These are phyloP conservation scores for Austroboletus eburneus DNA, from an alignment of 768 basidiomycete genomes.

Conservation along the genomic window DNA sequence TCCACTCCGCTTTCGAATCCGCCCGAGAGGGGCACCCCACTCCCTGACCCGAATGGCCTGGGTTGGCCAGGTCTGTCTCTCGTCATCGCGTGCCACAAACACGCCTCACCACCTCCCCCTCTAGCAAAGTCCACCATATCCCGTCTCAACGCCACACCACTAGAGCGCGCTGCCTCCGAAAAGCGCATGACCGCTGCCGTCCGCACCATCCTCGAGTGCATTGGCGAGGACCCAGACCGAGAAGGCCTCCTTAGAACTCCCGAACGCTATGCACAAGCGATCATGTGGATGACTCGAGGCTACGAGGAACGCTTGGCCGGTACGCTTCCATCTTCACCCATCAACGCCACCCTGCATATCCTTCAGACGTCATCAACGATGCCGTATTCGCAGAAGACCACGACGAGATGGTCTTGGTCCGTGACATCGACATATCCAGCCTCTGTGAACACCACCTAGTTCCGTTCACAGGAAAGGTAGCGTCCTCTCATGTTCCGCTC, in stretches of 20 bases:
- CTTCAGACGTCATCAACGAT: conserved; percentile 93
- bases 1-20: conserved; percentile 51
- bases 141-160: conserved; percentile 75
- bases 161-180: conserved; percentile 68
- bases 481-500: conserved; percentile 14
- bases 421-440: conserved; percentile 95
- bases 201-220: conserved; percentile 90
- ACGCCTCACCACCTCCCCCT: conserved; percentile 13
- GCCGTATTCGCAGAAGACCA: conserved; percentile 98
- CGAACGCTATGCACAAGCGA: conserved; percentile 91
- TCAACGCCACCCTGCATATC: conserved; percentile 10
- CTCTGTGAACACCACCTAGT: conserved; percentile 98
- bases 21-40: conserved; percentile 29
- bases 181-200: conserved; percentile 79
- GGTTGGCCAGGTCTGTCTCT: conserved; percentile 84
- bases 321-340: conserved; percentile 30
- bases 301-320: conserved; percentile 95
- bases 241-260: conserved; percentile 92
- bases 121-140: conserved; percentile 87
- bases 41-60: conserved; percentile 64
- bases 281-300: conserved; percentile 99
- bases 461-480: conserved; percentile 96
- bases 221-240: conserved; percentile 95
- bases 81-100: conserved; percentile 6
- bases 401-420: conserved; percentile 98